These are phyloP conservation scores for Fistulinella prunicolor DNA, from an alignment of 768 basidiomycete genomes.

Conservation along the genomic window DNA sequence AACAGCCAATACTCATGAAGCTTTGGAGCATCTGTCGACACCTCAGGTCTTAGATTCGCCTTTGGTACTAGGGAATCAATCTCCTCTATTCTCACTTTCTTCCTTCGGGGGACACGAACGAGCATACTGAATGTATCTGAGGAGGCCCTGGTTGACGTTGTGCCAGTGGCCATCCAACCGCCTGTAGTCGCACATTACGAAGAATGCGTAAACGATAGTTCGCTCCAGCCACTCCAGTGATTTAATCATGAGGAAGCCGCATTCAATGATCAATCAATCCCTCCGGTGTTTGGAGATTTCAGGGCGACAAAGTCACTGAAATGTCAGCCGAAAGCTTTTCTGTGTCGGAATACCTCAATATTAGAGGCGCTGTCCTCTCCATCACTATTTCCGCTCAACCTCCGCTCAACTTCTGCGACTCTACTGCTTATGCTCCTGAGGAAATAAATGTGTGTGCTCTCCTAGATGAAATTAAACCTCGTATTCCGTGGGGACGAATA, in stretches of 20 bases:
- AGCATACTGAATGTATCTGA: too few relatives aligned
- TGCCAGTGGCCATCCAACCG: not conserved
- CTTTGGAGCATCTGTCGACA: constrained; percentile 1
- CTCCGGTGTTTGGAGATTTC: constrained; percentile 25
- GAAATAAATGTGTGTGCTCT: not conserved
- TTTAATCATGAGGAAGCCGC: constrained; percentile 19
- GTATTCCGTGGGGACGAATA: not conserved
- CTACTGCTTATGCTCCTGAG: not conserved
- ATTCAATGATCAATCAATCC: constrained; percentile 22
- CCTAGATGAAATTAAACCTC: not conserved
- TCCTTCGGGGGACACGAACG: constrained; percentile 7
- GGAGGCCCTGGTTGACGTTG: not conserved
- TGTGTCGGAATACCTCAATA: not conserved
- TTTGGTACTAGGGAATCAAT: not conserved
- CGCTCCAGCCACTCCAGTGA: not conserved
- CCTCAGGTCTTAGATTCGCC: not conserved
- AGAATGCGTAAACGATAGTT: not conserved
- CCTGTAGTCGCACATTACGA: not conserved
- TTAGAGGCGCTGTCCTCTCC: not conserved
- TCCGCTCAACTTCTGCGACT: not conserved
- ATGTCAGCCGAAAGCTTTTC: not conserved
- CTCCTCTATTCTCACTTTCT: constrained; percentile 2
- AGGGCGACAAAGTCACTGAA: not conserved
- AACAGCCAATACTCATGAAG: not conserved
- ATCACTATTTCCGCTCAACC: not conserved